Base-by-base conservation (phyloP, 768 basidiomycete species). In the Tricholoma sp. region DNA sequence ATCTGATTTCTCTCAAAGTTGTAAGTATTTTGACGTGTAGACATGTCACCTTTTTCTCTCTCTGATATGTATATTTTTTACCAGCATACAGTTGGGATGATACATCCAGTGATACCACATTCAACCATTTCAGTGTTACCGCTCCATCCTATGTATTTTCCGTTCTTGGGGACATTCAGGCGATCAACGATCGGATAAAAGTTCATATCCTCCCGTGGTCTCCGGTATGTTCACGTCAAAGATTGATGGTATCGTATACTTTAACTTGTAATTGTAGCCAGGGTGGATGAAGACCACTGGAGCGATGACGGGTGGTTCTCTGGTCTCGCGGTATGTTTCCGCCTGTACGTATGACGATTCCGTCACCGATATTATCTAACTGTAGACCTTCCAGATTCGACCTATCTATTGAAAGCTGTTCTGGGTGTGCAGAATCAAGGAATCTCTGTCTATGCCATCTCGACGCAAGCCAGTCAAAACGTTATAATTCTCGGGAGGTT, bases 221-320 rank as follows among this genome's bases (percentile, higher is more conserved):
- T 24, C 86, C 88, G 2, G 88, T 88, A 66, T 59, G 80, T 71
- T n/a, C n/a, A n/a, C n/a, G n/a, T 37, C 8, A 21, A 32, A 32
- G 10, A 2, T 5, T 5, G 31, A 9, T 32, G 4, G 8, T 32
- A 32, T 5, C 10, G 31, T 32, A n/a, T n/a, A n/a, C 6, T 32
- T 11, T n/a, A n/a, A 32, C 14, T 32, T 21, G 46, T 72, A 43
- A 43, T 8, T 57, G 39, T 56, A 89, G 87, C 89, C 89, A 9
- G 85, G 73, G 4, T 91, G 89, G 89, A 89, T 89, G 87, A 91
- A 91, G 69, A 74, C 72, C 50, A 82, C 78, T 56, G 77, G 77
- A 4, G 80, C 80, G 0, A 88, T 89, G 84, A 75, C 82, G 24
- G 88, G 88, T 1, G 88, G 87, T 31, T 80, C 78, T 11, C 66